Base-by-base conservation (phyloP, 768 basidiomycete species). In the Paxillus involutus region DNA sequence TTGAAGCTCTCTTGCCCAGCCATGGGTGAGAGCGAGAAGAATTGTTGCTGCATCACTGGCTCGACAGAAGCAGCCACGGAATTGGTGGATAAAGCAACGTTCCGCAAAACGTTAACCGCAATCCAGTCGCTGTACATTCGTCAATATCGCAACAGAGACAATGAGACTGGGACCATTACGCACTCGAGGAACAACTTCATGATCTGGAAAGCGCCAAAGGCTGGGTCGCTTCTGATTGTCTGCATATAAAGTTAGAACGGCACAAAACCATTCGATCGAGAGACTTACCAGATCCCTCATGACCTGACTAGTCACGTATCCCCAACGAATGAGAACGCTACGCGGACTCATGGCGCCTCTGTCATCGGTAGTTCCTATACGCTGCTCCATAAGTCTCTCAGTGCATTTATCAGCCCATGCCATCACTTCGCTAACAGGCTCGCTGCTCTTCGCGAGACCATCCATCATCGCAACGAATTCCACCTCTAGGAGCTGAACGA, bases 141-240 rank as follows among this genome's bases (percentile, higher is more conserved):
- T 65, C 45, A 70, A 60, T 49, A 62, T 53, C 53, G 33, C 17
- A 55, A 33, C 33, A 58, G 51, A 49, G 42, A 52, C 51, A 30
- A 53, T 32, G 3, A 42, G 24, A 36, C 12, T 35, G 13, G 10
- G 37, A 8, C 32, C 24, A 26, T 30, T 52, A 81, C 89, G 65
- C 60, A 92, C 91, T 94, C 91, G 55, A 94, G 77, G 80, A 94
- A 94, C 62, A 94, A 74, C 70, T 94, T 94, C 71, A 94, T 68
- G 57, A 94, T 93, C 71, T 94, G 92, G 76, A 94, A 94, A 16
- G 93, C 89, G 48, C 92, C 92, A 60, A 94, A 94, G 3, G 91
- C 89, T 49, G 91, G 91, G 71, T 94, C 91, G 61, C 91, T 94
- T 58, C 91, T 86, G 59, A 94, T 94, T 10, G 91, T 94, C 91